A percentile compares a stretch with the other conserved stretches of the same genome.
phyloP scores from a whole-genome alignment of 2,329 filamentous ascomycete genomes.

The Penicillium griseofulvum region DNA sequence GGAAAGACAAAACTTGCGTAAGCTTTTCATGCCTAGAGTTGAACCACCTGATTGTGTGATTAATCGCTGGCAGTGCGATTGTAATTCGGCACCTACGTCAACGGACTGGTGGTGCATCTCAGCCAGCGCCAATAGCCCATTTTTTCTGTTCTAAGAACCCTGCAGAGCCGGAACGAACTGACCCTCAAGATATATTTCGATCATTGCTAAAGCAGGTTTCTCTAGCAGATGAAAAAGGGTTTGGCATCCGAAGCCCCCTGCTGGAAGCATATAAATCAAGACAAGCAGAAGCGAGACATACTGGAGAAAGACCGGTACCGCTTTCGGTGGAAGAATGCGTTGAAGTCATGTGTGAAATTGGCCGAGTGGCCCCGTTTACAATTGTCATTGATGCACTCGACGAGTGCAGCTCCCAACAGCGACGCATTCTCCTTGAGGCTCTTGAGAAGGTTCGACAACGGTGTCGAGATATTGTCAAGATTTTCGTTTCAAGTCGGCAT shows the following conservation, averaged over 20 bases:
- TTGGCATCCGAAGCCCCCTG: too few species aligned
- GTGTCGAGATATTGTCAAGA: not conserved
- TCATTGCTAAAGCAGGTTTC: not conserved
- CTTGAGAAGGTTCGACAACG: not conserved
- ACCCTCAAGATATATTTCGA: not conserved
- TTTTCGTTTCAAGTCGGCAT: not conserved
- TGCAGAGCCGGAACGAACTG: not conserved
- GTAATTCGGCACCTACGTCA: not conserved
- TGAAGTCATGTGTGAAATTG: not conserved
- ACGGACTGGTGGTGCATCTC: not conserved
- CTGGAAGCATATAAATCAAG: not conserved
- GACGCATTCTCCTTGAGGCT: not conserved
- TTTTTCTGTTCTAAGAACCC: not conserved
- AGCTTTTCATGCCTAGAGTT: not conserved
- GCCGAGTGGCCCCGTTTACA: not conserved
- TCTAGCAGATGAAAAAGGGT: too few species aligned
- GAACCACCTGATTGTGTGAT: not conserved
- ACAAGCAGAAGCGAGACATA: not conserved
- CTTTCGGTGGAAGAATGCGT: not conserved
- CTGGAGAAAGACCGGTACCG: not conserved
- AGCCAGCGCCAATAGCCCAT: not conserved
- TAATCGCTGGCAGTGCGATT: not conserved
- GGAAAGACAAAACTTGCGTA: not conserved
- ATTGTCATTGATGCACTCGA: not conserved
- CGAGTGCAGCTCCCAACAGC: not conserved